phyloP scores from a whole-genome alignment of 768 basidiomycete genomes.

The Agaricus sinodeliciosus region DNA sequence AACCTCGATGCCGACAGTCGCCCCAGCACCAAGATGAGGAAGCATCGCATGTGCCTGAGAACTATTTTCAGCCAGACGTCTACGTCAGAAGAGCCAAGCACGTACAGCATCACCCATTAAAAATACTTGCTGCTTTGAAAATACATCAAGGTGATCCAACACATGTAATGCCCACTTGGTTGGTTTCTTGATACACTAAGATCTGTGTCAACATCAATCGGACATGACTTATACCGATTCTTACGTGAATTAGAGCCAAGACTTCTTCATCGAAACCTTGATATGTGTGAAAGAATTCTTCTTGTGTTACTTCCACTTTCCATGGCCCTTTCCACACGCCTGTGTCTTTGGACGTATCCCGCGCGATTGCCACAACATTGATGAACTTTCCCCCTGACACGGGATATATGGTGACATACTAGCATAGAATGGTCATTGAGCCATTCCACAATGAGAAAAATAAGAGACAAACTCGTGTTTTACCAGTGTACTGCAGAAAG shows the following conservation, averaged over 20 bases:
- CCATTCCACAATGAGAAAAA: neutral
- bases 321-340: constrained; percentile 14
- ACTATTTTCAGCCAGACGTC: neutral
- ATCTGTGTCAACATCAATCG: neutral
- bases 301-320: constrained; percentile 11
- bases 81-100: neutral
- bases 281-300: constrained; percentile 11
- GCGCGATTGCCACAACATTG: constrained; percentile 37
- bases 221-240: neutral
- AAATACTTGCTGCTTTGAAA: constrained; percentile 13
- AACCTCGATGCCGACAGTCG: constrained; percentile 43
- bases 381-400: constrained; percentile 38
- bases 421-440: neutral
- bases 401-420: constrained; percentile 43
- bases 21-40: constrained; percentile 42
- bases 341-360: constrained; percentile 9
- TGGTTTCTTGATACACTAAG: constrained; percentile 15
- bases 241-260: constrained; percentile 11
- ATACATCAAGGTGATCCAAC: constrained; percentile 14
- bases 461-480: constrained; percentile 17
- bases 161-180: constrained; percentile 18
- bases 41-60: constrained; percentile 38
- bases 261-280: constrained; percentile 13
- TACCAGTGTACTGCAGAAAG: constrained; percentile 21
- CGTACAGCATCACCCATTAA: constrained; percentile 19